Evolutionary conservation across 768 basidiomycete genomes (phyloP).

Genomic region (Rhizopogon vesiculosus): DNA sequence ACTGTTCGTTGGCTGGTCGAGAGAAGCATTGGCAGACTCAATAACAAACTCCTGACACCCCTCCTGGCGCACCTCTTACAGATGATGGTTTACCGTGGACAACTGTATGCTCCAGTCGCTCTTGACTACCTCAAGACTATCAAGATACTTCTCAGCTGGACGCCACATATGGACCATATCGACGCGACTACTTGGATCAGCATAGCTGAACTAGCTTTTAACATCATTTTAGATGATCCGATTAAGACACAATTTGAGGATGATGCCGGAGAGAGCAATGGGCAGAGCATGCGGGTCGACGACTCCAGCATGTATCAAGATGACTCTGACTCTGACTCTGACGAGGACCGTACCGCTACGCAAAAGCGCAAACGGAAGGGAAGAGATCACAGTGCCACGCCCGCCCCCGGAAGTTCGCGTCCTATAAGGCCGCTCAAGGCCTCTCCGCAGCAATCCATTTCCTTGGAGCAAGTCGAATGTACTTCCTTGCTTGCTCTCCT

Average conservation of each 20-base stretch:
- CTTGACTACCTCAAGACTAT: slow-evolving; percentile 82
- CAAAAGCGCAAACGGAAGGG: slow-evolving; percentile 20
- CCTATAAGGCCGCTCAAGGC: slow-evolving; percentile 19
- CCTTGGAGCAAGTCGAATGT: slow-evolving; percentile 66
- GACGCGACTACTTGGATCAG: slow-evolving; percentile 60
- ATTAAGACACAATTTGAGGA: slow-evolving; percentile 22
- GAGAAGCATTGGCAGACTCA: slow-evolving; percentile 50
- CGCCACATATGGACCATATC: slow-evolving; percentile 77
- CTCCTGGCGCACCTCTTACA: slow-evolving; percentile 63
- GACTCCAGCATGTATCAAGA: slow-evolving; percentile 28
- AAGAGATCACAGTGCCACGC: slow-evolving; percentile 17
- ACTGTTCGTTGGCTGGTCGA: slow-evolving; percentile 73
- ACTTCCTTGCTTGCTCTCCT: slow-evolving; percentile 58
- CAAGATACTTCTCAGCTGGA: slow-evolving; percentile 54
- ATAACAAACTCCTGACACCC: slow-evolving; percentile 47
- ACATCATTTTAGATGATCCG: slow-evolving; percentile 64
- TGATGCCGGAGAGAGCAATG: slow-evolving; percentile 17
- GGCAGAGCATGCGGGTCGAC: slow-evolving; percentile 7
- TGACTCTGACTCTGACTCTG: slow-evolving; percentile 27
- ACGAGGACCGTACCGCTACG: slow-evolving; percentile 15
- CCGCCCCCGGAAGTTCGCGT: slow-evolving; percentile 9
- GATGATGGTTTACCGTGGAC: slow-evolving; percentile 47
- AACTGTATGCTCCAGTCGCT: slow-evolving; percentile 60
- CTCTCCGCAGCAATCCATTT: slow-evolving; percentile 29
- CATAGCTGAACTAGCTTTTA: slow-evolving; percentile 70